Conservation (phyloP, 768 basidiomycete genomes). For the Lentinula sp. region DNA sequence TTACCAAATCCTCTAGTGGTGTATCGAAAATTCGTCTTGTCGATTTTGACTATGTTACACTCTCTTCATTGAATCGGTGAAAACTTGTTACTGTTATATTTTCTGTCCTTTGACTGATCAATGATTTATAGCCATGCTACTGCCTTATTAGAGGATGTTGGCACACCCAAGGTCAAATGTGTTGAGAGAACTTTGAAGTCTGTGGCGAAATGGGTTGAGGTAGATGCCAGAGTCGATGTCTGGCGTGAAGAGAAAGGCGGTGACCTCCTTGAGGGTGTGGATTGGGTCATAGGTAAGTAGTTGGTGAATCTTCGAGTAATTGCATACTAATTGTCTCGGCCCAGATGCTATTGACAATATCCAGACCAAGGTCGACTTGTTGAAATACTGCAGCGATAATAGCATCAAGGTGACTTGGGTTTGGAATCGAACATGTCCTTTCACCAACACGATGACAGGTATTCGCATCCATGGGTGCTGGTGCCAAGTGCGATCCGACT, state of each 20-base stretch:
- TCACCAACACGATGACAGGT: constrained; percentile 45
- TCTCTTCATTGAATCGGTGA: constrained; percentile 76
- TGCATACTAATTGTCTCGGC: neutral
- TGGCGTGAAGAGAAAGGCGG: constrained; percentile 85
- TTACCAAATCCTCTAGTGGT: constrained; percentile 38
- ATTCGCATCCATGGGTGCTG: constrained; percentile 96
- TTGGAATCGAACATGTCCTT: neutral
- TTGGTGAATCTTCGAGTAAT: constrained; percentile 21
- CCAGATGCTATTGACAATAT: constrained; percentile 97
- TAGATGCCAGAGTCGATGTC: constrained; percentile 78
- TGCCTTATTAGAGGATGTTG: constrained; percentile 84
- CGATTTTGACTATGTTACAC: constrained; percentile 94
- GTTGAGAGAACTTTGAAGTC: constrained; percentile 62
- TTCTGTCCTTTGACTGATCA: neutral
- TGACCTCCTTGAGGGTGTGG: constrained; percentile 68
- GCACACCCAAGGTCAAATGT: constrained; percentile 84
- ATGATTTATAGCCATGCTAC: constrained; percentile 67
- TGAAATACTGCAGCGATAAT: constrained; percentile 80
- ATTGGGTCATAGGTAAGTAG: constrained; percentile 86
- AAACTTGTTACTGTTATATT: neutral
- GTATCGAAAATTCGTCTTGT: constrained; percentile 73
- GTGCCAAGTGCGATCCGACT: constrained; percentile 92
- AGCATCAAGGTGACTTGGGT: constrained; percentile 58
- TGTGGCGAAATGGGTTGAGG: constrained; percentile 81
- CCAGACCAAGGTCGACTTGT: constrained; percentile 89